These are phyloP conservation scores for Elongisporangium anandrum DNA, from an alignment of 352 stramenopile genomes.

Conservation along the genomic window DNA sequence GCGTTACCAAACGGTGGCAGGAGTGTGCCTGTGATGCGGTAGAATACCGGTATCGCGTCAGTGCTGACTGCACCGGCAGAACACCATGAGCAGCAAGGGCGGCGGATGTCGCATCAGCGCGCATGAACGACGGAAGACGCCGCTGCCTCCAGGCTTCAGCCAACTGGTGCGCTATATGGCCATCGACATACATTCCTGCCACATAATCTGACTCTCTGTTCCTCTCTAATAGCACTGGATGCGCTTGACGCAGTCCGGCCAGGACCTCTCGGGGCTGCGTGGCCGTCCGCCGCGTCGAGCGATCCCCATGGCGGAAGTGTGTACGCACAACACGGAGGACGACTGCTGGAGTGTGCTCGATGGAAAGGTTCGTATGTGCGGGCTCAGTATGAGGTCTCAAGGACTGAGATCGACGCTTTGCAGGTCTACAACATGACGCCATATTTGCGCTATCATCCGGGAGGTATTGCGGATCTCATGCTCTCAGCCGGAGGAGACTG, in stretches of 20 bases:
- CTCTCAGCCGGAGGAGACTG: slow-evolving; percentile 90
- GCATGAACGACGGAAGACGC: slow-evolving; percentile 74
- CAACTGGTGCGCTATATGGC: slow-evolving; percentile 58
- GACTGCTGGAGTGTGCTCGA: slow-evolving; percentile 94
- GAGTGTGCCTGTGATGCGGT: too few species aligned
- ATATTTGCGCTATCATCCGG: slow-evolving; percentile 97
- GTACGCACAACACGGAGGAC: slow-evolving; percentile 76
- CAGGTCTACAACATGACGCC: slow-evolving; percentile 94
- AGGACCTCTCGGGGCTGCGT: slow-evolving; percentile 83
- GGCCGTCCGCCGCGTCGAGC: slow-evolving; percentile 41
- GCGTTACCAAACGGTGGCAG: too few species aligned
- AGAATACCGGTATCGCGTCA: background rate
- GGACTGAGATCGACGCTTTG: background rate
- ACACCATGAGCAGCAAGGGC: slow-evolving; percentile 17
- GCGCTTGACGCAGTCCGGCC: slow-evolving; percentile 70
- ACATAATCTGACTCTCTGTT: slow-evolving; percentile 1
- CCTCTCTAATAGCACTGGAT: slow-evolving; percentile 89
- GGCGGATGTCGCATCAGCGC: slow-evolving; percentile 55
- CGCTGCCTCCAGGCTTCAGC: slow-evolving; percentile 88
- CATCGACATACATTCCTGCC: background rate
- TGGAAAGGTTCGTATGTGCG: slow-evolving; percentile 74
- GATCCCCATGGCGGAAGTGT: slow-evolving; percentile 86
- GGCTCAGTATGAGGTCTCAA: background rate
- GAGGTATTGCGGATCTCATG: slow-evolving; percentile 92
- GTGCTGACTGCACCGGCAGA: slow-evolving; percentile 7